Evolutionary conservation across 306 rosid genomes (phyloP).

Genomic region (Begonia peltatifolia): DNA sequence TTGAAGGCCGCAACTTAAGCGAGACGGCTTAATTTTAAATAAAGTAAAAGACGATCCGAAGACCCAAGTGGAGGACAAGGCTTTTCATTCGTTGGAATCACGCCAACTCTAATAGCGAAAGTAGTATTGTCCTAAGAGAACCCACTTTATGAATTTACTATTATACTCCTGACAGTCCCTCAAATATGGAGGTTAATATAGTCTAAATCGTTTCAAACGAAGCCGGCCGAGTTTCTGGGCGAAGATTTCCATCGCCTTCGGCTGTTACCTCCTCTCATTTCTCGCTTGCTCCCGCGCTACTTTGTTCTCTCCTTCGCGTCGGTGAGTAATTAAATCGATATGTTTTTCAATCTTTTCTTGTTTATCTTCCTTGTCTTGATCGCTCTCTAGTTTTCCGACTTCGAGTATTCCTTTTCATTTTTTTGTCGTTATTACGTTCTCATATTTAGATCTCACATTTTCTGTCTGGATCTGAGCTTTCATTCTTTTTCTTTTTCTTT

Average conservation of each 20-base stretch:
- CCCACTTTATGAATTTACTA: background rate
- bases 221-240: background rate
- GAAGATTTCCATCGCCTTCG: background rate
- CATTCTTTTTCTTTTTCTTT: background rate
- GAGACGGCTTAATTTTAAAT: background rate
- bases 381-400: background rate
- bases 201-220: slow-evolving; percentile 5
- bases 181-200: too few species aligned
- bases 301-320: slow-evolving; percentile 1
- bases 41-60: too few species aligned
- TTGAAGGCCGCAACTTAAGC: too few species aligned
- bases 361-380: background rate
- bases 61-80: too few species aligned
- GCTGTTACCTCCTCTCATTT: slow-evolving; percentile 10
- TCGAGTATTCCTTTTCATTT: background rate
- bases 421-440: background rate
- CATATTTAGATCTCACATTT: background rate
- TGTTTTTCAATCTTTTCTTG: background rate
- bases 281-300: slow-evolving; percentile 3
- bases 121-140: too few species aligned
- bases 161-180: background rate
- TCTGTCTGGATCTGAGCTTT: background rate
- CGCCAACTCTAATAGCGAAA: background rate
- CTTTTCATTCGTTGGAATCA: background rate
- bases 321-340: background rate